A percentile compares a stretch with the other conserved stretches of the same genome.
Conservation (phyloP, 2,329 filamentous ascomycete genomes). For the Curvularia sp. region DNA sequence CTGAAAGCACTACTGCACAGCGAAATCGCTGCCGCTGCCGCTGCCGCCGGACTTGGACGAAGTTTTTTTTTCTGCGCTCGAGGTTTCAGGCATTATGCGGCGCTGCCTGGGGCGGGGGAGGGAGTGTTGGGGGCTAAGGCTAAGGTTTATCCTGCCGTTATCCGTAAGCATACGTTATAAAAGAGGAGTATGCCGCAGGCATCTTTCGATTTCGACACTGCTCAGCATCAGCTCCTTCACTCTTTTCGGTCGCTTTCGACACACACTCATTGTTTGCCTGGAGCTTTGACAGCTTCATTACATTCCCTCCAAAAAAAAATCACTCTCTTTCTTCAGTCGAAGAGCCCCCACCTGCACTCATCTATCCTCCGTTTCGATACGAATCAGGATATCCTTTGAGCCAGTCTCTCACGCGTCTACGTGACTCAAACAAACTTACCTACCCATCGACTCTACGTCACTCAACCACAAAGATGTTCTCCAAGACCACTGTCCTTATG, state of each 20-base stretch:
- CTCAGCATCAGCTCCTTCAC: slow-evolving; percentile 1
- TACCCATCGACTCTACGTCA: background rate
- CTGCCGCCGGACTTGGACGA: slow-evolving; percentile 13
- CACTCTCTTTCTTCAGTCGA: slow-evolving; percentile 10
- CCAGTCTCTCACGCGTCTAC: background rate
- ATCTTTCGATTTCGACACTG: background rate
- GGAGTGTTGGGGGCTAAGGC: background rate
- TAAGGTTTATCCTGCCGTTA: background rate
- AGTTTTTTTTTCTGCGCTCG: slow-evolving; percentile 8
- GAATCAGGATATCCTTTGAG: slow-evolving; percentile 5
- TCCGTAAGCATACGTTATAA: slow-evolving; percentile 1
- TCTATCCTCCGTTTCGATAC: slow-evolving; percentile 3
- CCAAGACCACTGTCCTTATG: slow-evolving; percentile 24
- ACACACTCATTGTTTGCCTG: slow-evolving; percentile 3
- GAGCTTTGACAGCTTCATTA: slow-evolving; percentile 18
- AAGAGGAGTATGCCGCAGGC: background rate
- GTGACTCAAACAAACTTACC: background rate
- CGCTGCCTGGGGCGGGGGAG: background rate
- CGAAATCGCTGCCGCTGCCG: slow-evolving; percentile 15
- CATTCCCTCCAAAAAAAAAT: slow-evolving; percentile 13
- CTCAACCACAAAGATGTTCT: slow-evolving; percentile 24
- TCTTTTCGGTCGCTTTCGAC: slow-evolving; percentile 4
- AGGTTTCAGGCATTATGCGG: slow-evolving; percentile 5
- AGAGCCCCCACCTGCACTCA: slow-evolving; percentile 10
- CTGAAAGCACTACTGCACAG: slow-evolving; percentile 12